Evolutionary conservation across 2,329 filamentous ascomycete genomes (phyloP).

Genomic region (Talaromyces sp.): DNA sequence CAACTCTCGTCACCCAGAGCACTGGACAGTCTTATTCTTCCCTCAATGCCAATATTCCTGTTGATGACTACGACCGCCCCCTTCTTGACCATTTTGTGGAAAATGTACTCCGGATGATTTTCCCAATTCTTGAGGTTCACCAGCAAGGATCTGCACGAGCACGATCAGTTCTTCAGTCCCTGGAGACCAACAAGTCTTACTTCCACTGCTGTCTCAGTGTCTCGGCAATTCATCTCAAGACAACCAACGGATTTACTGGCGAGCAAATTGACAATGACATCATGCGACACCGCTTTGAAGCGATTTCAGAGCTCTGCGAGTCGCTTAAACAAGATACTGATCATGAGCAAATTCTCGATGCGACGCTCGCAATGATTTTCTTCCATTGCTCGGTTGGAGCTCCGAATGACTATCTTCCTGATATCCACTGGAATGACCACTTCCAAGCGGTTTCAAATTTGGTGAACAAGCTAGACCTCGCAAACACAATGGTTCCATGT

Average conservation of each 20-base stretch:
- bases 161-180: conserved; percentile 80
- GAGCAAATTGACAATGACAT: conserved; percentile 87
- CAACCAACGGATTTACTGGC: conserved; percentile 65
- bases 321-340: conserved; percentile 78
- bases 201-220: conserved; percentile 95
- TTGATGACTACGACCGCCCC: conserved; percentile 84
- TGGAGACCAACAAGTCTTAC: conserved; percentile 91
- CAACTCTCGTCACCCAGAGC: conserved; percentile 20
- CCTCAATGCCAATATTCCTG: conserved; percentile 73
- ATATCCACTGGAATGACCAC: conserved; percentile 96
- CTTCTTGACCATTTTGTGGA: conserved; percentile 90
- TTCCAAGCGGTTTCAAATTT: conserved; percentile 88
- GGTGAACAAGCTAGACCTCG: conserved; percentile 81
- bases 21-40: conserved; percentile 54
- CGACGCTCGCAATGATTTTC: conserved; percentile 91
- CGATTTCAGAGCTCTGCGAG: conserved; percentile 82
- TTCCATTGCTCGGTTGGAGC: conserved; percentile 92
- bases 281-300: conserved; percentile 87
- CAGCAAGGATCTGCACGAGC: conserved; percentile 80
- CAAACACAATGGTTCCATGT: conserved; percentile 65
- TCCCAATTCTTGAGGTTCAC: conserved; percentile 88
- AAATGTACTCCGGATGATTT: conserved; percentile 83
- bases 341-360: conserved; percentile 86
- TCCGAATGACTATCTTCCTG: conserved; percentile 79
- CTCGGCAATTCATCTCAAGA: conserved; percentile 88